phyloP scores from a whole-genome alignment of 371 early-diverging fungal genomes.

The Mortierella polycephala region DNA sequence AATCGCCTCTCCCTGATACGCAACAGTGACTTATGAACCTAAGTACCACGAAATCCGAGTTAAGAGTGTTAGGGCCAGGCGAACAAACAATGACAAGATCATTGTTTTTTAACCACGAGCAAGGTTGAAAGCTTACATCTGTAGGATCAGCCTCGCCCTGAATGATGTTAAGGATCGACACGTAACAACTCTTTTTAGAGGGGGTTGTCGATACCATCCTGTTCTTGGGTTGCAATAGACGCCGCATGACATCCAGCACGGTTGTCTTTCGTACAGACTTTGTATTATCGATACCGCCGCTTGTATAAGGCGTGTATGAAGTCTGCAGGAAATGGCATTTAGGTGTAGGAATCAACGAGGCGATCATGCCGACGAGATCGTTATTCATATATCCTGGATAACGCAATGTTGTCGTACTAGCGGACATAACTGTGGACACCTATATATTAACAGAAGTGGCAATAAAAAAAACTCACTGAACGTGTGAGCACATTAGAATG shows the following conservation, averaged over 20 bases:
- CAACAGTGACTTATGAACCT: conserved; percentile 96
- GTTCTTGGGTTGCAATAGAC: conserved; percentile 96
- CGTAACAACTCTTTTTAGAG: conserved; percentile 93
- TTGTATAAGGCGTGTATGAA: conserved; percentile 98
- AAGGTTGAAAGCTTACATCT: conserved; percentile 70
- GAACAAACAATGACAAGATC: not conserved
- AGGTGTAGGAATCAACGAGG: conserved; percentile 95
- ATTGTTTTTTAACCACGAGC: not conserved
- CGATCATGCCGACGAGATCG: conserved; percentile 95
- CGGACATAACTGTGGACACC: conserved; percentile 98
- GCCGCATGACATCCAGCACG: conserved; percentile 98
- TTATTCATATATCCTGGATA: conserved; percentile 99
- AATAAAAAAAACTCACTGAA: not conserved
- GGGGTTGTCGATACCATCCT: conserved; percentile 94
- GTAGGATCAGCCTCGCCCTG: conserved; percentile 98
- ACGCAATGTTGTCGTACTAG: conserved; percentile 97
- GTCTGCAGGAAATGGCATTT: conserved; percentile 98
- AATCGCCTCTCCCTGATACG: conserved; percentile 94
- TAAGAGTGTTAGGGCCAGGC: not conserved
- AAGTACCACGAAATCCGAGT: not conserved
- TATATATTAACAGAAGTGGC: conserved; percentile 28
- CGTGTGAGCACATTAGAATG: not conserved
- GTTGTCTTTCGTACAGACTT: conserved; percentile 95
- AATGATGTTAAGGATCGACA: conserved; percentile 96
- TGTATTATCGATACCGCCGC: conserved; percentile 90